Base-by-base conservation (phyloP, 2,329 filamentous ascomycete genomes). In the Tolypocladium tundrense region DNA sequence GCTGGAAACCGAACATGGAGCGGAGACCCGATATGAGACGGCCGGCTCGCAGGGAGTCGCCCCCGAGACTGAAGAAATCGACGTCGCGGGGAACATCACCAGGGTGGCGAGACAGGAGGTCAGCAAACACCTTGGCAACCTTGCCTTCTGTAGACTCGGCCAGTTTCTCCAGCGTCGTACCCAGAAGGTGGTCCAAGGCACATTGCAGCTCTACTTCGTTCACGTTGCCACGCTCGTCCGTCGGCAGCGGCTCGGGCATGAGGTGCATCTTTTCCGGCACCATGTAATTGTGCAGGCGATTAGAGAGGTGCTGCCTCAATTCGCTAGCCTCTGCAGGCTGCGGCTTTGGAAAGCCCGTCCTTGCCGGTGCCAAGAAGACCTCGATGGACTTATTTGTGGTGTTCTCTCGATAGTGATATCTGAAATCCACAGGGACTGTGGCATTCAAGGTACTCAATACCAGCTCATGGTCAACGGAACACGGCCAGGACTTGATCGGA, bases 21-120 rank as follows among this genome's bases (percentile, higher is more conserved):
- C 81, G 75, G 4, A 84, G 70, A 1, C 71, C 68, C 1, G 80
- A 81, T 8, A 82, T 69, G 0, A 84, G 72, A 40, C 73, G 73
- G 2, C 81, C 81, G 39, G 81, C 81, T 24, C 73, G 73, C 53
- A 84, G 71, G 41, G 79, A 82, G 62, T 83, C 79, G 21, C 81
- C 80, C 7, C 80, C 80, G 19, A 81, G 70, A 14, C 72, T 70
- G 62, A 82, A 82, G 63, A 82, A 82, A 63, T 81, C 77, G 0
- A 76, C 75, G 1, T 73, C 65, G 0, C 64, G 60, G 1, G 69
- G 63, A 14, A 82, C 68, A 2, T 79, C 74, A 3, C 67, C 65
- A 1, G 68, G 63, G 1, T 70, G 65, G 14, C 75, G 70, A 3
- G 70, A 69, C 13, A 83, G 69, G 2, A 80, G 71, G 3, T 73